Conservation (phyloP, 2,329 filamentous ascomycete genomes). For the Fusarium pseudonygamai region DNA sequence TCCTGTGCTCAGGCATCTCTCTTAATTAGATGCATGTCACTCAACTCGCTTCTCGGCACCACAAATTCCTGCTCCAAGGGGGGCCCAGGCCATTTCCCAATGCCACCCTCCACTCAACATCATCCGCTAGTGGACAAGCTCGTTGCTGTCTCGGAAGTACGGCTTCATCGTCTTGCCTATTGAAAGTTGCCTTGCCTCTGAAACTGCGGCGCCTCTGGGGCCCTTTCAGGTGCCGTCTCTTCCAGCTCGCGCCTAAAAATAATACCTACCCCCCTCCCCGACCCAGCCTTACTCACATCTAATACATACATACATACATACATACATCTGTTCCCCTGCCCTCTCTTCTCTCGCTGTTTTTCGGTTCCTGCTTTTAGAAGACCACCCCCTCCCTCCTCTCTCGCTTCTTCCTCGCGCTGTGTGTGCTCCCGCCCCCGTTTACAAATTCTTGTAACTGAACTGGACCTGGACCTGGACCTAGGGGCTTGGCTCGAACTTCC, state of each 20-base stretch:
- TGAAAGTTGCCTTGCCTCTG: slow-evolving; percentile 2
- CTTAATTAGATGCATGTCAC: slow-evolving; percentile 4
- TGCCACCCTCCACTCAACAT: slow-evolving; percentile 17
- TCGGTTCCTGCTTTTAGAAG: slow-evolving; percentile 7
- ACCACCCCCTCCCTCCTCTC: background rate
- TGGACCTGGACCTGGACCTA: background rate
- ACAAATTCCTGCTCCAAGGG: slow-evolving; percentile 8
- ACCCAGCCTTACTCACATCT: background rate
- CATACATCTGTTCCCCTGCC: no score
- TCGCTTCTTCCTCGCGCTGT: background rate
- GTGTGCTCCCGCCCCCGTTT: background rate
- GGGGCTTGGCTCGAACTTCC: background rate
- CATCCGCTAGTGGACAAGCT: slow-evolving; percentile 31
- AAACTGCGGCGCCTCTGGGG: slow-evolving; percentile 2
- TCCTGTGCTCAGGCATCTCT: background rate
- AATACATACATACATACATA: no score
- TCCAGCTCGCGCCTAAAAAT: slow-evolving; percentile 26
- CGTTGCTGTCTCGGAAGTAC: slow-evolving; percentile 43
- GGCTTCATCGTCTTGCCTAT: slow-evolving; percentile 35
- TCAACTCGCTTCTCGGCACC: slow-evolving; percentile 31
- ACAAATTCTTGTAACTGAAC: background rate
- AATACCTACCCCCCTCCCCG: background rate
- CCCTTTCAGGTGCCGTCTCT: slow-evolving; percentile 18
- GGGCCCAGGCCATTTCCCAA: background rate
- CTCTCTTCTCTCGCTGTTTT: background rate